Conservation (phyloP, 805 yeast species). For the Starmerella asiatica region DNA sequence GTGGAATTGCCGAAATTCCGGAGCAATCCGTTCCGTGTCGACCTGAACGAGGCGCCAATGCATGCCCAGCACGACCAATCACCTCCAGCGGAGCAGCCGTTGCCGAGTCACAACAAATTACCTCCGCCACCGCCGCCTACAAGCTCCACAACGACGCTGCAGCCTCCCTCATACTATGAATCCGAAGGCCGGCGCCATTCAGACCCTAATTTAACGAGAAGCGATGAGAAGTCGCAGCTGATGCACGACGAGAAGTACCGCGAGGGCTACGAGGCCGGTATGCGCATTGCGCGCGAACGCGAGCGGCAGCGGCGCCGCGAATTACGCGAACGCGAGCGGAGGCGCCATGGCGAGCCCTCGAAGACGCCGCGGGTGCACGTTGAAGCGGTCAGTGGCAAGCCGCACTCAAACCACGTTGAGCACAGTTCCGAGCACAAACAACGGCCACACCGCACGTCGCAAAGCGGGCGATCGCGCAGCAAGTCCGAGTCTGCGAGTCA, state of each 20-base stretch:
- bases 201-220: slow-evolving; percentile 10
- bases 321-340: slow-evolving; percentile 15
- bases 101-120: neutral
- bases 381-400: neutral
- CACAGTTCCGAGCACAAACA: neutral
- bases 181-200: slow-evolving; percentile 17
- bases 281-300: slow-evolving; percentile 18
- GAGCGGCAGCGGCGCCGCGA: slow-evolving; percentile 20
- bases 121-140: neutral
- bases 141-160: neutral
- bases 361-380: neutral
- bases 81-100: slow-evolving; percentile 3
- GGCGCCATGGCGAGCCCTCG: slow-evolving; percentile 6
- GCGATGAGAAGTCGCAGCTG: slow-evolving; percentile 14
- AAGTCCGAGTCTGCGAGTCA: slow-evolving; percentile 19
- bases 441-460: slow-evolving; percentile 1
- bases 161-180: slow-evolving; percentile 16
- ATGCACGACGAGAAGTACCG: slow-evolving; percentile 16
- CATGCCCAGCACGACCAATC: neutral
- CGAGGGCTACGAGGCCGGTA: slow-evolving; percentile 19
- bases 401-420: neutral
- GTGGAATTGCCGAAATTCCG: neutral
- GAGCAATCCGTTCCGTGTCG: slow-evolving; percentile 5
- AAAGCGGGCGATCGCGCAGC: no score
- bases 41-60: neutral